Conservation (phyloP, 495 filamentous ascomycete species). For the Xanthoparmelia taractica region DNA sequence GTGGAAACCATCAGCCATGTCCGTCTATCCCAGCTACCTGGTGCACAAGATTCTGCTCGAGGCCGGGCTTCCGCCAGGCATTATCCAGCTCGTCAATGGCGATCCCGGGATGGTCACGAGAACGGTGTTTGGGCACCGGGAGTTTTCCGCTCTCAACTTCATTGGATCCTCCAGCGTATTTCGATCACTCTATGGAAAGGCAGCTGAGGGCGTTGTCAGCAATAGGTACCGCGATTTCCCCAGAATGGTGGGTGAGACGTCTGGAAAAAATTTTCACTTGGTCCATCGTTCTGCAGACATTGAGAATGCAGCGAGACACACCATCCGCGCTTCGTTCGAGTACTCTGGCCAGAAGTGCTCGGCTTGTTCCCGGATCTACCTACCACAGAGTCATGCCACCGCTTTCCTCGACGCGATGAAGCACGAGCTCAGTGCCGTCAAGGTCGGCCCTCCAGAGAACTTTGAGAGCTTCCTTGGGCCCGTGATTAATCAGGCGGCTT, state of each 20-base stretch:
- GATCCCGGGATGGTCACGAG: conserved; percentile 66
- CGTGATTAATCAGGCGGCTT: conserved; percentile 48
- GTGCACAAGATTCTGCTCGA: conserved; percentile 79
- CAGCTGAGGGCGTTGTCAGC: conserved; percentile 59
- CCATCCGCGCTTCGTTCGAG: conserved; percentile 79
- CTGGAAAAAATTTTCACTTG: conserved; percentile 89
- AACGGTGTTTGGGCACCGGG: conserved; percentile 55
- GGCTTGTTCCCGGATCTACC: conserved; percentile 68
- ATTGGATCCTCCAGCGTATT: conserved; percentile 77
- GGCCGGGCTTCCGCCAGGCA: conserved; percentile 68
- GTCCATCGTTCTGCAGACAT: conserved; percentile 67
- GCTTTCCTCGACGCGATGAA: conserved; percentile 52
- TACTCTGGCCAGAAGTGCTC: conserved; percentile 89
- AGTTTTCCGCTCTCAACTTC: conserved; percentile 72
- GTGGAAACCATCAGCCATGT: conserved; percentile 79
- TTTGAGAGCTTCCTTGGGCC: conserved; percentile 54
- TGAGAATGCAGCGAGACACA: conserved; percentile 67
- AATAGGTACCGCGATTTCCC: conserved; percentile 66
- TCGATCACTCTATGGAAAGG: conserved; percentile 63
- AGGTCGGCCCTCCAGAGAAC: conserved; percentile 61
- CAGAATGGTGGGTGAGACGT: conserved; percentile 76
- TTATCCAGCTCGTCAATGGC: conserved; percentile 80
- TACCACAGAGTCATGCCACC: conserved; percentile 55
- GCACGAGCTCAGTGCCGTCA: conserved; percentile 57
- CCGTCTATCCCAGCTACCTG: conserved; percentile 64